These are phyloP conservation scores for Ligustrum vulgare DNA, from an alignment of 257 asterid genomes.

Conservation along the genomic window DNA sequence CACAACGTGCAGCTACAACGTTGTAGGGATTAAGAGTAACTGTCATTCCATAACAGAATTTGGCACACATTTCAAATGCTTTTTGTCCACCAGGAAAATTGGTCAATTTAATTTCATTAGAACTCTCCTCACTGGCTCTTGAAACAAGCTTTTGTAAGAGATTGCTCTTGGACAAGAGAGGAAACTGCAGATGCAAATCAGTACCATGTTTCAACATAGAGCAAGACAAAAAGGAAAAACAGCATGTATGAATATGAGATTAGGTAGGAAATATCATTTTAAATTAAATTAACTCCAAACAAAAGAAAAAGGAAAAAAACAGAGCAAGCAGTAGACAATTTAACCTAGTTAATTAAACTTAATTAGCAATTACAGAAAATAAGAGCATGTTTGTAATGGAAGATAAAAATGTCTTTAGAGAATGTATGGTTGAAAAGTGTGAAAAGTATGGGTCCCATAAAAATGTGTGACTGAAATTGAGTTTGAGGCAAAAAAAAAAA, in stretches of 20 bases:
- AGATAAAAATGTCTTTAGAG: no score
- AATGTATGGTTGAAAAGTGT: no score
- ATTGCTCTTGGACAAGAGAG: slow-evolving; percentile 87
- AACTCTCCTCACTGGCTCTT: slow-evolving; percentile 41
- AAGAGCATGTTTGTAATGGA: no score
- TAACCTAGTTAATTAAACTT: no score
- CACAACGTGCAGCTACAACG: slow-evolving; percentile 85
- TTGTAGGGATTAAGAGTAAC: slow-evolving; percentile 87
- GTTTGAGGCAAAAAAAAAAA: no score
- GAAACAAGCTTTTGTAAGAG: slow-evolving; percentile 62
- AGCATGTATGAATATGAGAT: neutral
- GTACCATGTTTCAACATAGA: neutral
- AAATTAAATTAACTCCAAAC: neutral
- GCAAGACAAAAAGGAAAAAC: neutral
- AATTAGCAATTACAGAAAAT: neutral
- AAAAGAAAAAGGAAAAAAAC: no score
- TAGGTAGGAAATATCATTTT: neutral
- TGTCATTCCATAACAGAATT: slow-evolving; percentile 83
- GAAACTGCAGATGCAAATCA: slow-evolving; percentile 54
- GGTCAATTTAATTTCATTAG: slow-evolving; percentile 50
- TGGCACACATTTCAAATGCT: slow-evolving; percentile 87
- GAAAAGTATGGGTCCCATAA: no score
- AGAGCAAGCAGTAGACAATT: neutral
- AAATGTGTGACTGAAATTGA: no score
- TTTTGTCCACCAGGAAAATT: slow-evolving; percentile 92